Percentiles rank a stretch among this genome's conserved stretches.
These are phyloP conservation scores for Exophiala mesophila DNA, from an alignment of 2,329 filamentous ascomycete genomes.

Conservation along the genomic window DNA sequence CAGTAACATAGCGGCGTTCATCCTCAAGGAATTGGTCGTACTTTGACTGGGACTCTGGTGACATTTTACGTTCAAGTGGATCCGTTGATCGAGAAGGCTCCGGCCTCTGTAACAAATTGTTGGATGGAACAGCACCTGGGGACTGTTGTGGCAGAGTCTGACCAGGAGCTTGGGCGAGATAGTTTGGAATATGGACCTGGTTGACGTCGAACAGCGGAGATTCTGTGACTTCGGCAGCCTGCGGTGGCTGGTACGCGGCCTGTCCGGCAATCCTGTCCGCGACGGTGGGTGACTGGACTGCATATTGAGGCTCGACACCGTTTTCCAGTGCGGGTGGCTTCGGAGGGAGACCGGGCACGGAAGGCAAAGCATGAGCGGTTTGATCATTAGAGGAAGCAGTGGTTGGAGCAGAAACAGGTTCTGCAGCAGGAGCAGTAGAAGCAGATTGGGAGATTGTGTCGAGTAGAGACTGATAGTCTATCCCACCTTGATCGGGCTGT, in stretches of 20 bases:
- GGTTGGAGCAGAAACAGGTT: slow-evolving; percentile 27
- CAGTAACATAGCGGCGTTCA: slow-evolving; percentile 48
- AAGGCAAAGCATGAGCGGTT: slow-evolving; percentile 31
- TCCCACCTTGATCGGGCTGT: slow-evolving; percentile 31
- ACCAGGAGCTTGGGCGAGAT: slow-evolving; percentile 12
- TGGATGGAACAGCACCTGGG: not conserved
- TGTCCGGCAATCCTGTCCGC: not conserved
- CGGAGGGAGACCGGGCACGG: slow-evolving; percentile 38
- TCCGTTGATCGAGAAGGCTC: slow-evolving; percentile 19
- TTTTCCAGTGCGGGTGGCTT: slow-evolving; percentile 43
- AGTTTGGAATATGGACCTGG: slow-evolving; percentile 3
- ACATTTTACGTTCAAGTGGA: slow-evolving; percentile 42
- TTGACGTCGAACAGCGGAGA: slow-evolving; percentile 6
- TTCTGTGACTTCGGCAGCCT: slow-evolving; percentile 1
- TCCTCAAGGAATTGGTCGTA: slow-evolving; percentile 49
- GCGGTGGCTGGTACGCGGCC: not conserved
- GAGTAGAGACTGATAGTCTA: slow-evolving; percentile 46
- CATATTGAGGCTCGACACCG: slow-evolving; percentile 25
- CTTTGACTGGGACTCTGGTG: slow-evolving; percentile 45
- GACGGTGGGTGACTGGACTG: slow-evolving; percentile 2
- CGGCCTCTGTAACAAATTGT: slow-evolving; percentile 6
- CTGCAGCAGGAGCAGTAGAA: slow-evolving; percentile 29
- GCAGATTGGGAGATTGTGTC: slow-evolving; percentile 42
- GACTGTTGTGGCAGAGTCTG: not conserved
- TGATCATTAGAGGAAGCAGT: slow-evolving; percentile 29